Conservation (phyloP, 345 rosid genomes). For the Erodium maritimum region DNA sequence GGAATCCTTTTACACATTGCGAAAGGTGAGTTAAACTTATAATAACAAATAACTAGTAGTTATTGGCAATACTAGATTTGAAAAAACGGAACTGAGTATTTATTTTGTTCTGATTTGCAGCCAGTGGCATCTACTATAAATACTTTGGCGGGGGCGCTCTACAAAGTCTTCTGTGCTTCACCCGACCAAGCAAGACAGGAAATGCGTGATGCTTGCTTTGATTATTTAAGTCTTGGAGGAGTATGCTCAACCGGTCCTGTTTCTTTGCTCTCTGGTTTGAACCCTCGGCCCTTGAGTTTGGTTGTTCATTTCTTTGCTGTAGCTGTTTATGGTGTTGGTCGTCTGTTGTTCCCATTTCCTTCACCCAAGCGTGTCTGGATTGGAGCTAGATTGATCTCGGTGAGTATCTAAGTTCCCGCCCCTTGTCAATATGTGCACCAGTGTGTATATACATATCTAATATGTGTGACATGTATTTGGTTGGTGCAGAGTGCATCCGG, state of each 20-base stretch:
- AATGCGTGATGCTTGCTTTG: slow-evolving; percentile 16
- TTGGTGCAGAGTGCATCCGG: slow-evolving; percentile 11
- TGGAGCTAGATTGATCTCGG: slow-evolving; percentile 13
- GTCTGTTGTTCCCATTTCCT: slow-evolving; percentile 14
- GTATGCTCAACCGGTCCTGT: slow-evolving; percentile 10
- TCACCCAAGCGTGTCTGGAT: slow-evolving; percentile 7
- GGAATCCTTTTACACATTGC: slow-evolving; percentile 15
- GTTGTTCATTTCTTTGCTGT: slow-evolving; percentile 16
- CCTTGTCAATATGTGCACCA: not conserved
- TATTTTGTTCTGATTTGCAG: slow-evolving; percentile 5
- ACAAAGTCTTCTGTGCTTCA: slow-evolving; percentile 16
- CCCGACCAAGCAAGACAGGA: slow-evolving; percentile 12
- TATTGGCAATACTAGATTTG: too few relatives aligned
- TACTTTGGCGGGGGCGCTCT: slow-evolving; percentile 14
- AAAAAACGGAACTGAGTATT: too few relatives aligned
- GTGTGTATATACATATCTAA: not conserved
- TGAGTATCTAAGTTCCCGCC: slow-evolving; percentile 1
- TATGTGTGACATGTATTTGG: not conserved
- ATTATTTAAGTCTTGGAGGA: slow-evolving; percentile 16
- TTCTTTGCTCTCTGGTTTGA: slow-evolving; percentile 13
- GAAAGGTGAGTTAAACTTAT: slow-evolving; percentile 8
- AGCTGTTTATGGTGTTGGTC: slow-evolving; percentile 13
- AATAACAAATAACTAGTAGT: too few relatives aligned
- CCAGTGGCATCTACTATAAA: slow-evolving; percentile 15
- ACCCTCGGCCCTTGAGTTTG: slow-evolving; percentile 14